These are phyloP conservation scores for Avena insularis DNA, from an alignment of 176 grass and related monocot genomes.

Conservation along the genomic window DNA sequence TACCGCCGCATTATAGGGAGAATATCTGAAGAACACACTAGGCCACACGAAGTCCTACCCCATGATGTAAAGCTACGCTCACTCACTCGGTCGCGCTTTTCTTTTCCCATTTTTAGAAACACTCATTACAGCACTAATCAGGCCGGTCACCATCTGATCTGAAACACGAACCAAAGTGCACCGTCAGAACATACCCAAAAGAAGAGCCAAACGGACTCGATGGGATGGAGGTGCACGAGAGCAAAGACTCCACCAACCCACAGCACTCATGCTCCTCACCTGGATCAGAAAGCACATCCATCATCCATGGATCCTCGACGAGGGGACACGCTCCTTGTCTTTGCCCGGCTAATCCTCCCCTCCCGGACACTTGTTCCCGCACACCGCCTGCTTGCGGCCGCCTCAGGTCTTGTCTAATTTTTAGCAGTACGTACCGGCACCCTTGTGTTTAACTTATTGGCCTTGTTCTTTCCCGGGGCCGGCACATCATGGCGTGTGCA, in stretches of 20 bases:
- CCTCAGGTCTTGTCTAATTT: constrained; percentile 34
- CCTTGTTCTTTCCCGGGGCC: constrained; percentile 30
- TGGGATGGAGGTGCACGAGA: constrained; percentile 32
- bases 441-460: constrained; percentile 16
- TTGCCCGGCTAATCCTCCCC: constrained; percentile 51
- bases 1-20: not conserved
- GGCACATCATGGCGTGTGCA: constrained; percentile 42
- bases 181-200: constrained; percentile 34
- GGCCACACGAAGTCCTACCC: constrained; percentile 19
- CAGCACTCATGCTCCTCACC: constrained; percentile 45
- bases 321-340: constrained; percentile 62
- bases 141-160: not conserved
- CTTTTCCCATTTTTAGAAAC: constrained; percentile 7
- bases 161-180: constrained; percentile 20
- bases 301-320: constrained; percentile 40
- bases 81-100: not conserved
- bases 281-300: not conserved
- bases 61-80: constrained; percentile 14
- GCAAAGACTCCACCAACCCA: constrained; percentile 38
- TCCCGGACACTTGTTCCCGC: constrained; percentile 26
- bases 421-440: no score
- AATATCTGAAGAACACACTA: constrained; percentile 1
- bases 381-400: not conserved
- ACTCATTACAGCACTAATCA: constrained; percentile 37
- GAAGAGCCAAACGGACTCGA: not conserved